Evolutionary conservation across 345 rosid genomes (phyloP).

Genomic region (Salix caprea): DNA sequence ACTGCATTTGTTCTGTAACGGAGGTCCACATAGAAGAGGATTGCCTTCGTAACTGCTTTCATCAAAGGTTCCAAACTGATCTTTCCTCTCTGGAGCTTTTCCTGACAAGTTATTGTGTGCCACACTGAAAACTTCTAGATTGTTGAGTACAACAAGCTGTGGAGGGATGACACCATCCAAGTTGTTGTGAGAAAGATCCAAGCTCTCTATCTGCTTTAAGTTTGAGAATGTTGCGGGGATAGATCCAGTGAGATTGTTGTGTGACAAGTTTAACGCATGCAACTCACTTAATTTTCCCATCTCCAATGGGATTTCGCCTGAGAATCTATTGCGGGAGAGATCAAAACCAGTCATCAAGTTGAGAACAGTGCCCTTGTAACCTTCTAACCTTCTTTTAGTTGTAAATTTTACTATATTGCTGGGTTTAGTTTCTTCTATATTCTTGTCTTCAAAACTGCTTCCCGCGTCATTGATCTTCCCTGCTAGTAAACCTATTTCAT

Average conservation of each 20-base stretch:
- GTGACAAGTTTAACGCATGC: slow-evolving; percentile 31
- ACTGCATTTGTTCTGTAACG: neutral
- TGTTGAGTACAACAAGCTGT: slow-evolving; percentile 2
- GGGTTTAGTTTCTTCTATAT: neutral
- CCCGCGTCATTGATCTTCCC: too few species aligned
- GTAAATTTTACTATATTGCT: neutral
- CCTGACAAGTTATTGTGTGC: slow-evolving; percentile 37
- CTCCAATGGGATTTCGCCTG: neutral
- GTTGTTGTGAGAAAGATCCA: slow-evolving; percentile 32
- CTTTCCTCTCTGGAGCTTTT: neutral
- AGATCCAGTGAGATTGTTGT: slow-evolving; percentile 14
- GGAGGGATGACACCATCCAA: slow-evolving; percentile 24
- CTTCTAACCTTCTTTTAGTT: neutral
- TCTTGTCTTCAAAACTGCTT: fast-evolving
- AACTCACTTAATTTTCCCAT: neutral
- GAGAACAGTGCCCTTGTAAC: neutral
- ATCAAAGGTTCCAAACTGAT: slow-evolving; percentile 26
- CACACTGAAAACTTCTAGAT: slow-evolving; percentile 13
- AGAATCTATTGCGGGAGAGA: neutral
- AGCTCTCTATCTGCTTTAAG: slow-evolving; percentile 28
- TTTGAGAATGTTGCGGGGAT: slow-evolving; percentile 30
- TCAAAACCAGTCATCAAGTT: neutral
- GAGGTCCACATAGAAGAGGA: slow-evolving; percentile 27
- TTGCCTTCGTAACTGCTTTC: slow-evolving; percentile 19
- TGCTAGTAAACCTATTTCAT: too few species aligned